Conservation (phyloP, 2,329 filamentous ascomycete species). For the Piedraia hortae region DNA sequence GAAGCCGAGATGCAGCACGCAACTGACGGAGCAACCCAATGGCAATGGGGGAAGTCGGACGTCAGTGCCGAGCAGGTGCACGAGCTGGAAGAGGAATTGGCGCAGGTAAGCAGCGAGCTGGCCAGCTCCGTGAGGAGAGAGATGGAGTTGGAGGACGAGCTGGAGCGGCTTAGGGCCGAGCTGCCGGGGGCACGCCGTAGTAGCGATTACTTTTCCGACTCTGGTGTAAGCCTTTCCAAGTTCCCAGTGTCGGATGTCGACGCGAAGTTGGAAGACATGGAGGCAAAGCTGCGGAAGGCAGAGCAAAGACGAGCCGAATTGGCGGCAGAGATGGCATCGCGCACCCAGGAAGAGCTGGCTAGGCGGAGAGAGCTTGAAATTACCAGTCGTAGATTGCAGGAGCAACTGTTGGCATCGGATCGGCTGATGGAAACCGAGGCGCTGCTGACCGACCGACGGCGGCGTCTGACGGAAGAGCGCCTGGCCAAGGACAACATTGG, state of each 20-base stretch:
- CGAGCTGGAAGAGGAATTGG: slow-evolving; percentile 74
- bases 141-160: slow-evolving; percentile 85
- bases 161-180: slow-evolving; percentile 68
- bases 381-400: slow-evolving; percentile 60
- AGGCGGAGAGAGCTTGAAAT: slow-evolving; percentile 50
- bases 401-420: slow-evolving; percentile 31
- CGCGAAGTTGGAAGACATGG: slow-evolving; percentile 39
- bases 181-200: slow-evolving; percentile 42
- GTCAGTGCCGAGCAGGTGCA: slow-evolving; percentile 37
- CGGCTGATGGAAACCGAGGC: slow-evolving; percentile 53
- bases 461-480: slow-evolving; percentile 60
- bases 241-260: slow-evolving; percentile 36
- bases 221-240: slow-evolving; percentile 62
- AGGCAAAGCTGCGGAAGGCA: slow-evolving; percentile 52
- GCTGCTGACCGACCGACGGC: slow-evolving; percentile 54
- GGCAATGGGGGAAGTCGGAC: slow-evolving; percentile 14
- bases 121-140: slow-evolving; percentile 80
- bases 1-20: slow-evolving; percentile 13
- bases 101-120: slow-evolving; percentile 76
- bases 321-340: slow-evolving; percentile 57
- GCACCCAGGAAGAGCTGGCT: slow-evolving; percentile 63
- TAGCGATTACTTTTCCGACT: slow-evolving; percentile 96
- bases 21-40: slow-evolving; percentile 20
- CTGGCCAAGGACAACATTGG: slow-evolving; percentile 81
- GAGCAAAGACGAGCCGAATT: slow-evolving; percentile 82